Evolutionary conservation across 2,329 filamentous ascomycete species (phyloP).

Genomic region (Parascedosporium putredinis): DNA sequence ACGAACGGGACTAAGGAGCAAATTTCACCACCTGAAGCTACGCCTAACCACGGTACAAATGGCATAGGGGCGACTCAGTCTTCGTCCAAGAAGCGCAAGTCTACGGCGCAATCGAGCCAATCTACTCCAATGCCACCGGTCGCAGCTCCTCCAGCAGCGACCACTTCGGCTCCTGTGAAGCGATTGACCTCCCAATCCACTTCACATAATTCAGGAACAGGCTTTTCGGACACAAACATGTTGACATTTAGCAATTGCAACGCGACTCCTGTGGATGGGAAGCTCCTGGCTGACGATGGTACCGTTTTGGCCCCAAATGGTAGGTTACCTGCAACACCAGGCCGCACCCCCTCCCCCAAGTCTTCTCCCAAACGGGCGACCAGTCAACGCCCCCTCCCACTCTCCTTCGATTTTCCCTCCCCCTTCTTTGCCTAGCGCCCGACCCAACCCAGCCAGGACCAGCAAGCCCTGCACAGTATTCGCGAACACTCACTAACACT

Average conservation of each 20-base stretch:
- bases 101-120: slow-evolving; percentile 31
- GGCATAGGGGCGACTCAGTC: background rate
- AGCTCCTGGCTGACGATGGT: slow-evolving; percentile 82
- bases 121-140: slow-evolving; percentile 13
- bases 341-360: background rate
- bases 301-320: slow-evolving; percentile 76
- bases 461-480: background rate
- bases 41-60: background rate
- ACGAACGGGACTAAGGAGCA: slow-evolving; percentile 5
- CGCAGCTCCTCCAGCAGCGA: slow-evolving; percentile 7
- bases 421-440: background rate
- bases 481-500: slow-evolving; percentile 3
- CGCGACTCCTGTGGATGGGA: slow-evolving; percentile 60
- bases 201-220: background rate
- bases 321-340: slow-evolving; percentile 33
- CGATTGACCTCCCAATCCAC: slow-evolving; percentile 7
- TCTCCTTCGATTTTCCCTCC: slow-evolving; percentile 7
- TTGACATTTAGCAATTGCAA: slow-evolving; percentile 71
- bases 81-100: slow-evolving; percentile 74
- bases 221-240: slow-evolving; percentile 63
- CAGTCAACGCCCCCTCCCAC: background rate
- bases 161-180: background rate
- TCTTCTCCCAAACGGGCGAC: no score
- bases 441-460: background rate
- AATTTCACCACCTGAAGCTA: slow-evolving; percentile 1